Evolutionary conservation across 176 grass and related monocot genomes (phyloP).

Genomic region (Oryza rufipogon): DNA sequence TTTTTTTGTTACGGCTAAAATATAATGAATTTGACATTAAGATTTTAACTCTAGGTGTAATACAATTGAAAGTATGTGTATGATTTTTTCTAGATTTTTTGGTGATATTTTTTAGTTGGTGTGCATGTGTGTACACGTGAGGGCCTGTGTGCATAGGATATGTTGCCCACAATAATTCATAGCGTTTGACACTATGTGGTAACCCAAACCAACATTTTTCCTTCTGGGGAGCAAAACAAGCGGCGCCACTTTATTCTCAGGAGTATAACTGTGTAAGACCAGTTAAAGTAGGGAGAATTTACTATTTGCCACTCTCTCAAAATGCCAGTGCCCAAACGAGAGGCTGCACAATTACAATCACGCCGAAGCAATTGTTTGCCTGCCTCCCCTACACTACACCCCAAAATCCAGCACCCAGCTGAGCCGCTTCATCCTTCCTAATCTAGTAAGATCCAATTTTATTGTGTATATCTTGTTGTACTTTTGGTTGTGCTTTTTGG

Average conservation of each 20-base stretch:
- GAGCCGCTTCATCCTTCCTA: background rate
- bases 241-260: constrained; percentile 36
- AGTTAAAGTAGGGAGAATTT: too few species aligned
- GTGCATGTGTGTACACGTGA: too few species aligned
- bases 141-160: too few species aligned
- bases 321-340: too few species aligned
- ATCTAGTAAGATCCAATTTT: background rate
- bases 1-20: too few species aligned
- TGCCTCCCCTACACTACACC: constrained; percentile 22
- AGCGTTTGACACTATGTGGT: background rate
- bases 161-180: too few species aligned
- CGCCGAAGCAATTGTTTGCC: constrained; percentile 16
- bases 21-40: too few species aligned
- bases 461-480: constrained; percentile 39
- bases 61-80: too few species aligned
- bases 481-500: constrained; percentile 20
- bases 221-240: constrained; percentile 2
- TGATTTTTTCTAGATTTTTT: too few species aligned
- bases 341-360: background rate
- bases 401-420: constrained; percentile 13
- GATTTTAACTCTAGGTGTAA: too few species aligned
- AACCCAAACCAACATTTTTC: background rate
- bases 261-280: background rate
- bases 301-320: too few species aligned
- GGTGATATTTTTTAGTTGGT: too few species aligned